Conservation (phyloP, 495 filamentous ascomycete species). For the Trichocladium antarcticum region DNA sequence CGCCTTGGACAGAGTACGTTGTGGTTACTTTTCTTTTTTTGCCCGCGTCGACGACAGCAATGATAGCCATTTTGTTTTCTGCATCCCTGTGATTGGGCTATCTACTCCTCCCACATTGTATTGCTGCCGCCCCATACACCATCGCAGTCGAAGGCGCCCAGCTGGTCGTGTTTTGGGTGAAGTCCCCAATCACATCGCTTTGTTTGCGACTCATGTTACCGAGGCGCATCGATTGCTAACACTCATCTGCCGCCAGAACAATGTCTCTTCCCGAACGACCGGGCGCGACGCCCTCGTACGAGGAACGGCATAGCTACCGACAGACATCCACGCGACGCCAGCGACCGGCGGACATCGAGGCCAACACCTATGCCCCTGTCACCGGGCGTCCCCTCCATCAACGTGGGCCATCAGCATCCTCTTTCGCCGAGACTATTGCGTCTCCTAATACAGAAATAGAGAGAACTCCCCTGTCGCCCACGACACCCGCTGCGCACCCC, state of each 20-base stretch:
- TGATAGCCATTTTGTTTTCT: slow-evolving; percentile 1
- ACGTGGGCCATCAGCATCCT: slow-evolving; percentile 40
- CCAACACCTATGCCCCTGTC: slow-evolving; percentile 39
- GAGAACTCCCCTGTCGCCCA: slow-evolving; percentile 33
- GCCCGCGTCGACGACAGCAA: slow-evolving; percentile 2
- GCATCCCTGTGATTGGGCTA: not conserved
- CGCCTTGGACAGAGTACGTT: slow-evolving; percentile 14
- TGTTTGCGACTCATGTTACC: not conserved
- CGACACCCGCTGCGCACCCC: slow-evolving; percentile 13
- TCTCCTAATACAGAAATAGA: slow-evolving; percentile 40
- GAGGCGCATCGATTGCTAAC: slow-evolving; percentile 16
- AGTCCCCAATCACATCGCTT: slow-evolving; percentile 11
- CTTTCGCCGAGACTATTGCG: slow-evolving; percentile 40
- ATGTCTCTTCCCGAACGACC: slow-evolving; percentile 65
- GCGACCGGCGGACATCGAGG: slow-evolving; percentile 55
- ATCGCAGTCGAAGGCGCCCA: not conserved
- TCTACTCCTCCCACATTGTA: not conserved
- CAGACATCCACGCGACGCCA: slow-evolving; percentile 53
- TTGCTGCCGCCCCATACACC: not conserved
- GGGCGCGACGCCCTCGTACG: slow-evolving; percentile 47
- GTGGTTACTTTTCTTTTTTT: not conserved
- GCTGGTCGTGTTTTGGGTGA: slow-evolving; percentile 12
- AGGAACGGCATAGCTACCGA: slow-evolving; percentile 49
- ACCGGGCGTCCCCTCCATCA: slow-evolving; percentile 32
- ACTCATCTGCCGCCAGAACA: slow-evolving; percentile 14